phyloP scores from a whole-genome alignment of 768 basidiomycete species.

The Pisolithus marmoratus region DNA sequence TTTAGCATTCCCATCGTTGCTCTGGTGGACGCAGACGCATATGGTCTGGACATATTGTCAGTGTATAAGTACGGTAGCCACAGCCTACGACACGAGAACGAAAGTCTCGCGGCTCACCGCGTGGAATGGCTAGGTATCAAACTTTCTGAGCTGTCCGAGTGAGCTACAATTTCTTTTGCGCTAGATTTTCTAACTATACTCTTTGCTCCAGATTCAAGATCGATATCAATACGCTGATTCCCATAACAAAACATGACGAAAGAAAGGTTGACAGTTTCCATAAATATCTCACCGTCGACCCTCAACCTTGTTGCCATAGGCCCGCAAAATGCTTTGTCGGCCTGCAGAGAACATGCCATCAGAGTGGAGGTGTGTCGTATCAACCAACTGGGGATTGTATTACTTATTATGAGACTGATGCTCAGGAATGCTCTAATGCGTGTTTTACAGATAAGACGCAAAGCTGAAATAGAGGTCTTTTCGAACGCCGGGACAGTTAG shows the following conservation, averaged over 20 bases:
- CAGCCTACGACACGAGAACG: conserved; percentile 64
- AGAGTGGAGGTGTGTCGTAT: conserved; percentile 58
- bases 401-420: background rate
- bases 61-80: conserved; percentile 81
- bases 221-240: conserved; percentile 54
- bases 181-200: background rate
- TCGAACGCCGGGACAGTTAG: conserved; percentile 5
- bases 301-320: conserved; percentile 37
- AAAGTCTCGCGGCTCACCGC: conserved; percentile 59
- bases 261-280: conserved; percentile 50
- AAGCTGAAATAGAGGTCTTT: conserved; percentile 89
- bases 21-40: conserved; percentile 87
- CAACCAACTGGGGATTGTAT: background rate
- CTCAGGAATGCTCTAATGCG: conserved; percentile 71
- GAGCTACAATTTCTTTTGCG: conserved; percentile 9
- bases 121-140: conserved; percentile 79
- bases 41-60: conserved; percentile 87
- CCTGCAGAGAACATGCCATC: conserved; percentile 37
- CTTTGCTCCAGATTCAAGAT: conserved; percentile 48
- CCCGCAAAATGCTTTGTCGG: conserved; percentile 54
- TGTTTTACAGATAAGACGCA: conserved; percentile 77
- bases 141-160: conserved; percentile 63
- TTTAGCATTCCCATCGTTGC: conserved; percentile 69
- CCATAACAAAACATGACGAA: conserved; percentile 65
- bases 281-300: background rate